These are phyloP conservation scores for Colletotrichum tamarilloi DNA, from an alignment of 2,329 filamentous ascomycete genomes.

Conservation along the genomic window DNA sequence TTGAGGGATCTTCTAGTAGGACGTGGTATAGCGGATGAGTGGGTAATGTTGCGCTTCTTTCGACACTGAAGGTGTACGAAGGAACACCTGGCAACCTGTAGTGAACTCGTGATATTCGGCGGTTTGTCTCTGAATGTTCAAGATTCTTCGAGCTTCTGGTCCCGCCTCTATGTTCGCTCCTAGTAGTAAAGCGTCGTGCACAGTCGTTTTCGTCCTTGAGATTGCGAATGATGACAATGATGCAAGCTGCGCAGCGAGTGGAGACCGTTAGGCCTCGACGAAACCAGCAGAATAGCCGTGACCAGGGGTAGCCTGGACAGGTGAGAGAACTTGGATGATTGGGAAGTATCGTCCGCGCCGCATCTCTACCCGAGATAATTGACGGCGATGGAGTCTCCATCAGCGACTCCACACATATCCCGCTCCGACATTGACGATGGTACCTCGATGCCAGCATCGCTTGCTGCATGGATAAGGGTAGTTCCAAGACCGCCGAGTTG, in stretches of 20 bases:
- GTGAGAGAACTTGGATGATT: too few relatives aligned
- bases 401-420: slow-evolving; percentile 3
- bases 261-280: slow-evolving; percentile 5
- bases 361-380: slow-evolving; percentile 17
- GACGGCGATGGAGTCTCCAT: slow-evolving; percentile 24
- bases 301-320: neutral
- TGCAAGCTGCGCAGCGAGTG: slow-evolving; percentile 23
- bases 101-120: neutral
- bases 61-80: neutral
- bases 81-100: neutral
- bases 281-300: slow-evolving; percentile 1
- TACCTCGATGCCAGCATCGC: slow-evolving; percentile 1
- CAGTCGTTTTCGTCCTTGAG: neutral
- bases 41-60: neutral
- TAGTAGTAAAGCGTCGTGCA: neutral
- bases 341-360: slow-evolving; percentile 18
- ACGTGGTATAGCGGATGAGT: neutral
- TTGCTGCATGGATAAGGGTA: slow-evolving; percentile 11
- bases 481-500: slow-evolving; percentile 8
- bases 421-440: slow-evolving; percentile 23
- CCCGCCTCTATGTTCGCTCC: neutral
- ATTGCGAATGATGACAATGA: neutral
- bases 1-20: neutral
- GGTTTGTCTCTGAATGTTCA: neutral
- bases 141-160: neutral